Base-by-base conservation (phyloP, 225 moss, liverwort and hornwort genomes). In the Physcomitrellopsis africana region DNA sequence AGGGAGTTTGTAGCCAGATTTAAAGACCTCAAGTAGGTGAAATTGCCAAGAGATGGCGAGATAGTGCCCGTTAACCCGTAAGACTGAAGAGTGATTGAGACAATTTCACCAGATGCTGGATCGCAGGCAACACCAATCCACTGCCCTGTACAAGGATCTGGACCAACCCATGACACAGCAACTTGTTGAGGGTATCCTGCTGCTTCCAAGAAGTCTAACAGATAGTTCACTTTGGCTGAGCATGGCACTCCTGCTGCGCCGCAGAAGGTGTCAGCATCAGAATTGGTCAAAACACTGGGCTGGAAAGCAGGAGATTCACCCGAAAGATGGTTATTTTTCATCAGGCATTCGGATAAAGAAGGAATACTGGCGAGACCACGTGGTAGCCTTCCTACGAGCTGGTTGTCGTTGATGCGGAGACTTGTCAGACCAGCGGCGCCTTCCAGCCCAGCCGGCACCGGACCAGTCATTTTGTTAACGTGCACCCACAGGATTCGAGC, bases 111-210 rank as follows among this genome's bases (percentile, higher is more conserved):
- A 5, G 63, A 68, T 0, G 29, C 45, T 0, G 89, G 76, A 45
- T 51, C 77, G 15, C 93, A 93, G 8, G 84, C 51, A 16, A 93
- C 76, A 16, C 93, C 91, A 4, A 47, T 79, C 93, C 93, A 93
- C 13, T 2, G 32, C 3, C 23, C 76, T 15, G 16, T 61, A 58
- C 93, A 93, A 13, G 93, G 86, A 45, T 91, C 67, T 3, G 86
- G 51, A 1, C 93, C 93, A 11, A 74, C 43, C 93, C 93, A 93
- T 16, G 84, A 70, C n/a, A 56, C 19, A 0, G 90, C 88, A 12
- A 93, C 81, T 24, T 62, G 16, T 22, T 77, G 72, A 1, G 93
- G 89, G 72, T 81, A 91, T 7, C 84, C 74, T 0, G 86, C 84
- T 3, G 61, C 81, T 1, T 63, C 81, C 60, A 93, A 51, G 51